Conservation (phyloP, 75 land plant species). For the Larix kaempferi region DNA sequence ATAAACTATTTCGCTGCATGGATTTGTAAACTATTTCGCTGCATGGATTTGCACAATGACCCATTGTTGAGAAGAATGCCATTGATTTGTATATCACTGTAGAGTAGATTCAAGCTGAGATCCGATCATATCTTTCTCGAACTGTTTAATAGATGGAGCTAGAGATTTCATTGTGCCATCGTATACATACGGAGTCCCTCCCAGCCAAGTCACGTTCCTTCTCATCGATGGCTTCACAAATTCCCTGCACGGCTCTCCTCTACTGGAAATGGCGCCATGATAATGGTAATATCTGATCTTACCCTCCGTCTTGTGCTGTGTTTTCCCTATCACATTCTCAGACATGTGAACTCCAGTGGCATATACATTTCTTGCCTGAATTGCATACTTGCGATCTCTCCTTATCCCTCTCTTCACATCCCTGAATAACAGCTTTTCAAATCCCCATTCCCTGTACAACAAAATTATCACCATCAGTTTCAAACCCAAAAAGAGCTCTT, state of each 20-base stretch:
- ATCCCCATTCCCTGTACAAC: constrained; percentile 72
- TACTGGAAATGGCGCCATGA: constrained; percentile 23
- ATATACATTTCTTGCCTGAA: constrained; percentile 61
- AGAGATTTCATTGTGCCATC: constrained; percentile 34
- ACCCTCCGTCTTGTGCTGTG: constrained; percentile 29
- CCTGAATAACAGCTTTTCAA: constrained; percentile 78
- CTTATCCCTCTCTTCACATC: constrained; percentile 58
- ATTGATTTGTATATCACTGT: background rate
- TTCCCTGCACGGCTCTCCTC: constrained; percentile 30
- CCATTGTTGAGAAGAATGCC: no score
- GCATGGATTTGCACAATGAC: no score
- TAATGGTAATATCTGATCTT: constrained; percentile 38
- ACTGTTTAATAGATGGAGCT: constrained; percentile 30
- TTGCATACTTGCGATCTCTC: constrained; percentile 82
- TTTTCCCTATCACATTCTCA: constrained; percentile 50
- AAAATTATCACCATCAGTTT: background rate
- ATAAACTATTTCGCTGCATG: no score
- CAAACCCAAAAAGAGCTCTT: no score
- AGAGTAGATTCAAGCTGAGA: background rate
- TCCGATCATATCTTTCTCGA: constrained; percentile 28
- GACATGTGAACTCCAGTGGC: constrained; percentile 89
- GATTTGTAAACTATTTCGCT: no score
- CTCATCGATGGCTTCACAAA: constrained; percentile 20
- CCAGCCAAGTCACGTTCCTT: constrained; percentile 13
- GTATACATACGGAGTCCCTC: constrained; percentile 27